Conservation (phyloP, 768 basidiomycete species). For the Lenzites betulinus region DNA sequence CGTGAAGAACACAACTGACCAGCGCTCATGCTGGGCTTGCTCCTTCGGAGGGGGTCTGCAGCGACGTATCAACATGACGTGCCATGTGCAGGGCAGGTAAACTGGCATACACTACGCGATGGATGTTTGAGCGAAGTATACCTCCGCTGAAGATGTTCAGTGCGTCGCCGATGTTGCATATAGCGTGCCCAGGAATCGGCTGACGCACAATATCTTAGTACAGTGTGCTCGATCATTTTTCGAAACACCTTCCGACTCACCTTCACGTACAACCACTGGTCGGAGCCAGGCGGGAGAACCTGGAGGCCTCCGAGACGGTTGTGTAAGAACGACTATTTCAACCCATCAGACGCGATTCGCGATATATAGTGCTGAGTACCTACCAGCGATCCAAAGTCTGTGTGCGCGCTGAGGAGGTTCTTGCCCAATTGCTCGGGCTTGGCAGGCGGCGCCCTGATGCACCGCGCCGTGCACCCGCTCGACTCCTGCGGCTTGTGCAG, state of each 20-base stretch:
- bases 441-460: constrained; percentile 38
- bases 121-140: constrained; percentile 65
- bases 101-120: constrained; percentile 54
- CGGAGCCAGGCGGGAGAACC: constrained; percentile 59
- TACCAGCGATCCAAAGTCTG: constrained; percentile 39
- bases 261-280: constrained; percentile 70
- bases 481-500: constrained; percentile 30
- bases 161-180: constrained; percentile 52
- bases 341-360: too few relatives aligned
- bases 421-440: constrained; percentile 22
- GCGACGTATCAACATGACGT: neutral
- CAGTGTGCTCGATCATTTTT: too few relatives aligned
- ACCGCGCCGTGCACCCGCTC: constrained; percentile 36
- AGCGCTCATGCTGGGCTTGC: constrained; percentile 57
- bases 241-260: constrained; percentile 29
- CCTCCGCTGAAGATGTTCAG: constrained; percentile 64
- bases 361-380: constrained; percentile 12
- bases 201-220: constrained; percentile 1
- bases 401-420: constrained; percentile 36
- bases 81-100: neutral
- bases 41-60: constrained; percentile 51
- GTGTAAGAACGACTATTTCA: constrained; percentile 61
- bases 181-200: constrained; percentile 37
- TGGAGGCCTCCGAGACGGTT: constrained; percentile 73
- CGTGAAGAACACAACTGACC: constrained; percentile 72